Evolutionary conservation across 257 asterid genomes (phyloP).

Genomic region (Capsicum baccatum): DNA sequence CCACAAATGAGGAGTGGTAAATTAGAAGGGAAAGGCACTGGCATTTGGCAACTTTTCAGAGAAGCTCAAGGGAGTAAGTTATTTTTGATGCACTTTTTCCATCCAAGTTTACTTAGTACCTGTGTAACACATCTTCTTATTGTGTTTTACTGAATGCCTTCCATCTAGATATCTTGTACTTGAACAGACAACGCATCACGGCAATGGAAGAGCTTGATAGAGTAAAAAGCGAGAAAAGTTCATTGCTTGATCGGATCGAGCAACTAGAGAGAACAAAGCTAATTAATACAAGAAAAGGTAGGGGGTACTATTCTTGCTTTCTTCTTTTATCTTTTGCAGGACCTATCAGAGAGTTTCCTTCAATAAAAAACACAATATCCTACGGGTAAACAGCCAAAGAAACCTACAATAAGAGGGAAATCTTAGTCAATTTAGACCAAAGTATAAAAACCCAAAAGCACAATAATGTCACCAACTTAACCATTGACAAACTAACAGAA

Average conservation of each 20-base stretch:
- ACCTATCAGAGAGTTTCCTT: conserved; percentile 1
- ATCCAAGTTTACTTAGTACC: background rate
- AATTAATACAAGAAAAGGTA: conserved; percentile 55
- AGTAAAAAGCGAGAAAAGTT: conserved; percentile 59
- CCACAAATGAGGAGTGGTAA: conserved; percentile 36
- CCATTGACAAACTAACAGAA: background rate
- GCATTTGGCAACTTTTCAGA: conserved; percentile 68
- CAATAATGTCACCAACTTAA: background rate
- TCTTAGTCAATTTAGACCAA: conserved; percentile 1
- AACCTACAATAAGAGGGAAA: background rate
- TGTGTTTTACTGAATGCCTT: conserved; percentile 34
- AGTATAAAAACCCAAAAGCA: background rate
- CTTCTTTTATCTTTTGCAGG: conserved; percentile 14
- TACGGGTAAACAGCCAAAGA: background rate
- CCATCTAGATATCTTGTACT: conserved; percentile 65
- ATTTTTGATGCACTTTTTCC: background rate
- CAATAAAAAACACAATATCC: background rate
- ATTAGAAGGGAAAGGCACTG: conserved; percentile 50
- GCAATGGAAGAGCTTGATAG: conserved; percentile 73
- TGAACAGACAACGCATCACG: conserved; percentile 73
- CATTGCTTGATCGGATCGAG: conserved; percentile 57
- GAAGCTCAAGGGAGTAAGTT: conserved; percentile 79
- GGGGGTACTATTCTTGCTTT: background rate
- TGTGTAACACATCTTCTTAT: background rate
- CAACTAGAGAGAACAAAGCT: conserved; percentile 53